These are phyloP conservation scores for Pisolithus thermaeus DNA, from an alignment of 1,284 basidiomycete species.

Conservation along the genomic window DNA sequence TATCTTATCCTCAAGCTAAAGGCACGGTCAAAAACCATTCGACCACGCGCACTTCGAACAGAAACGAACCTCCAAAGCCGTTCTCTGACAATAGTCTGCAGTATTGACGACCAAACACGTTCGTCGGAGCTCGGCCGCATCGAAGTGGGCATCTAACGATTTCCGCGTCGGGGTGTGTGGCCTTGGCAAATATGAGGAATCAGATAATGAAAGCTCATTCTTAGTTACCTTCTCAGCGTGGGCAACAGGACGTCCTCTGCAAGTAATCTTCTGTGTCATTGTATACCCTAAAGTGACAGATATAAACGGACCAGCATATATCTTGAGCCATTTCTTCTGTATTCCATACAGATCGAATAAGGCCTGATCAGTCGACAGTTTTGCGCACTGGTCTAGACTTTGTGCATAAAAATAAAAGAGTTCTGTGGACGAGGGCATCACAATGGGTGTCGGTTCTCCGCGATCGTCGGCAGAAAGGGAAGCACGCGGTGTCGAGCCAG, in stretches of 20 bases:
- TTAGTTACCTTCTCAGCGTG: conserved; percentile 58
- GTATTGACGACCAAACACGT: conserved; percentile 91
- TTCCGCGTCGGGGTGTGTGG: conserved; percentile 45
- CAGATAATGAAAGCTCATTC: neutral
- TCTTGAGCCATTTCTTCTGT: conserved; percentile 90
- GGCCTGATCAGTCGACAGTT: conserved; percentile 75
- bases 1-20: conserved; percentile 87
- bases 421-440: conserved; percentile 92
- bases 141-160: conserved; percentile 74
- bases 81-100: conserved; percentile 95
- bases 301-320: conserved; percentile 78
- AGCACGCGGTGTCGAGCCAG: conserved; percentile 32
- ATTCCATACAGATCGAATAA: conserved; percentile 75
- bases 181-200: conserved; percentile 20
- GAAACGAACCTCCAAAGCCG: conserved; percentile 68
- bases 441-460: conserved; percentile 51
- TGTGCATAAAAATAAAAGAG: conserved; percentile 97
- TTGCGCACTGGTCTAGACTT: conserved; percentile 90
- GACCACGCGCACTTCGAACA: neutral
- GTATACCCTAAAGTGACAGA: conserved; percentile 1
- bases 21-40: conserved; percentile 1
- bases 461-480: conserved; percentile 40
- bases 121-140: conserved; percentile 69
- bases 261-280: neutral
- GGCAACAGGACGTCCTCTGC: conserved; percentile 80